Evolutionary conservation across 306 rosid genomes (phyloP).

Genomic region (Vigna reflexopilosa): DNA sequence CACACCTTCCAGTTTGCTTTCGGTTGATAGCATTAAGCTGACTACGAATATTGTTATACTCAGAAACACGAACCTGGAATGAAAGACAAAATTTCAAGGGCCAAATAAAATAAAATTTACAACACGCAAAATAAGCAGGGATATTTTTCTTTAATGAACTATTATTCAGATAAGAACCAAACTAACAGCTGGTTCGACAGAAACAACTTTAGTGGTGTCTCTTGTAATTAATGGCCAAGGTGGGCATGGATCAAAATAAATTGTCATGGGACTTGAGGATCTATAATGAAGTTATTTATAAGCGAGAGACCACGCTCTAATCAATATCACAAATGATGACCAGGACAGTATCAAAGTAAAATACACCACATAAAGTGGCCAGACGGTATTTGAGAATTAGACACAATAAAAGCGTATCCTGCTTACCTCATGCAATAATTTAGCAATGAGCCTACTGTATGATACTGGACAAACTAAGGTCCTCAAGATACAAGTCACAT

Average conservation of each 20-base stretch:
- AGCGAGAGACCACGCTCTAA: background rate
- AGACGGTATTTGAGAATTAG: background rate
- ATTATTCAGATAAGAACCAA: slow-evolving; percentile 8
- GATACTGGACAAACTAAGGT: background rate
- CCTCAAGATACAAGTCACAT: background rate
- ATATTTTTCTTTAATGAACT: slow-evolving; percentile 21
- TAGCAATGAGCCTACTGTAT: background rate
- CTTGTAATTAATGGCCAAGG: slow-evolving; percentile 25
- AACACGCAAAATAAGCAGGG: slow-evolving; percentile 30
- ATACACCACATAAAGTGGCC: slow-evolving; percentile 27
- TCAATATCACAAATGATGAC: slow-evolving; percentile 20
- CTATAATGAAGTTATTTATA: slow-evolving; percentile 12
- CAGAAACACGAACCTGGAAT: slow-evolving; percentile 81
- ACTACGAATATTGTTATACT: slow-evolving; percentile 83
- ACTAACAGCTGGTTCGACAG: background rate
- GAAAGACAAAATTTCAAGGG: slow-evolving; percentile 40
- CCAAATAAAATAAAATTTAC: slow-evolving; percentile 18
- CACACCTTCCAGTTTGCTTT: slow-evolving; percentile 93
- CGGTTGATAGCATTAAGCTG: slow-evolving; percentile 88
- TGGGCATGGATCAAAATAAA: slow-evolving; percentile 31
- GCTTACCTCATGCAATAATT: slow-evolving; percentile 5
- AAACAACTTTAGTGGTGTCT: background rate
- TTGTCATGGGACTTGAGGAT: background rate
- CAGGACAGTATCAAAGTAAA: slow-evolving; percentile 6
- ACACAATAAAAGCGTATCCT: background rate